A percentile compares a stretch with the other conserved stretches of the same genome.
Evolutionary conservation across 2,329 filamentous ascomycete genomes (phyloP).

Genomic region (Nemania diffusa): DNA sequence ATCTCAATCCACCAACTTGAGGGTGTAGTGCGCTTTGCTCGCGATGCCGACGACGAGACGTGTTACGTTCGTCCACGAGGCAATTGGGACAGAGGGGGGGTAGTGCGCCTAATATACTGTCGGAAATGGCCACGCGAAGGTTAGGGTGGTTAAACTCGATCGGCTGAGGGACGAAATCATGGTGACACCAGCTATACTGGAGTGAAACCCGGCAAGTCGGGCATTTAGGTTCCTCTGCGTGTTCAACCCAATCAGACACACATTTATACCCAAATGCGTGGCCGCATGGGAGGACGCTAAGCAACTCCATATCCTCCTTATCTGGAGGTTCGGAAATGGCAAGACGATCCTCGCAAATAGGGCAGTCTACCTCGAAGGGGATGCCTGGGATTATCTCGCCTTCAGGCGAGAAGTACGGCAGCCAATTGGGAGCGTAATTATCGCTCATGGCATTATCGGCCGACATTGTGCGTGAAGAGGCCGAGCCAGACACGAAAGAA

Average conservation of each 20-base stretch:
- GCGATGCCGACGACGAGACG: too few species aligned
- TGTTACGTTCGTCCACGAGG: too few species aligned
- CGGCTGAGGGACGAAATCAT: rapidly evolving
- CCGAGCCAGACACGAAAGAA: too few species aligned
- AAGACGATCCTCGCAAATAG: slow-evolving; percentile 10
- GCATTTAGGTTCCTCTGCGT: not conserved
- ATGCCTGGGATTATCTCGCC: not conserved
- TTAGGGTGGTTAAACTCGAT: not conserved
- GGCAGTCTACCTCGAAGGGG: not conserved
- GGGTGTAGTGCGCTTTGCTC: too few species aligned
- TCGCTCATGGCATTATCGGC: not conserved
- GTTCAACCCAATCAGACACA: not conserved
- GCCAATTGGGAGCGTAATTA: slow-evolving; percentile 27
- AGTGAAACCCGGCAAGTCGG: slow-evolving; percentile 10
- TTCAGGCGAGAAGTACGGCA: not conserved
- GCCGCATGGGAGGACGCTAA: slow-evolving; percentile 4
- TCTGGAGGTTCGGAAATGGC: not conserved
- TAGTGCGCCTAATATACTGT: not conserved
- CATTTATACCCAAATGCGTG: slow-evolving; percentile 1
- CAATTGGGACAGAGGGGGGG: not conserved
- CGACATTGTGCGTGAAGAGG: not conserved
- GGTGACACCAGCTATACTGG: not conserved
- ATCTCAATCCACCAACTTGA: too few species aligned
- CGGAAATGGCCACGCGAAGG: not conserved
- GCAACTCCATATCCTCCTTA: not conserved